These are phyloP conservation scores for Arabidopsis suecica DNA, from an alignment of 345 rosid genomes.

Conservation along the genomic window DNA sequence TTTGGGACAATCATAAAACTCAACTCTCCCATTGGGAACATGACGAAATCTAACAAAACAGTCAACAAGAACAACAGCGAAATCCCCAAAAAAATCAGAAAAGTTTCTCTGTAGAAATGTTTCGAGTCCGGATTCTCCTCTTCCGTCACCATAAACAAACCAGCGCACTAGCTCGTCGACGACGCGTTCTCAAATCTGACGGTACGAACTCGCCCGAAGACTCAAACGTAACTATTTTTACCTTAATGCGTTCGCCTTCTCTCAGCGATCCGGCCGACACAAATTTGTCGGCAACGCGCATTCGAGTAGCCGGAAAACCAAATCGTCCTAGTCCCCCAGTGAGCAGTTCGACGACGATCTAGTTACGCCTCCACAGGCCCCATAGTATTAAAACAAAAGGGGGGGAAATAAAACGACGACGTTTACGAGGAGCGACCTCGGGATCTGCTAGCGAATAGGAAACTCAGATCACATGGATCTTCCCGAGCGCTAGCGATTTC, in stretches of 20 bases:
- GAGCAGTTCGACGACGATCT: conserved; percentile 26
- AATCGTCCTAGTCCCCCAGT: conserved; percentile 5
- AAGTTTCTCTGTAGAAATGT: neutral
- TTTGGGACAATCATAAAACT: neutral
- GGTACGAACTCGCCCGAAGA: conserved; percentile 4
- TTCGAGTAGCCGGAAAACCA: conserved; percentile 20
- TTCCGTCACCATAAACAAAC: conserved; percentile 18
- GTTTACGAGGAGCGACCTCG: conserved; percentile 34
- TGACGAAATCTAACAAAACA: conserved; percentile 14
- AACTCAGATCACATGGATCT: conserved; percentile 44
- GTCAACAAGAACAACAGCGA: conserved; percentile 5
- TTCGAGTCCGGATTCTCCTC: neutral
- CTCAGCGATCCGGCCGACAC: conserved; percentile 32
- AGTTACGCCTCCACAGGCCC: neutral
- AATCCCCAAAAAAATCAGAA: conserved; percentile 1
- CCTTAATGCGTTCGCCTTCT: neutral
- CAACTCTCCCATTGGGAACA: neutral
- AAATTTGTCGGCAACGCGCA: conserved; percentile 36
- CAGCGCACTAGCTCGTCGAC: conserved; percentile 16
- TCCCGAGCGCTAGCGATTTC: conserved; percentile 21
- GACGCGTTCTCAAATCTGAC: conserved; percentile 26
- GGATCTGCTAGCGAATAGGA: conserved; percentile 33
- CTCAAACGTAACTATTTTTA: conserved; percentile 9
- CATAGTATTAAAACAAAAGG: neutral
- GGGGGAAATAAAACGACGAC: conserved; percentile 21